Base-by-base conservation (phyloP, 306 rosid species). In the Cotoneaster glaucophyllus region DNA sequence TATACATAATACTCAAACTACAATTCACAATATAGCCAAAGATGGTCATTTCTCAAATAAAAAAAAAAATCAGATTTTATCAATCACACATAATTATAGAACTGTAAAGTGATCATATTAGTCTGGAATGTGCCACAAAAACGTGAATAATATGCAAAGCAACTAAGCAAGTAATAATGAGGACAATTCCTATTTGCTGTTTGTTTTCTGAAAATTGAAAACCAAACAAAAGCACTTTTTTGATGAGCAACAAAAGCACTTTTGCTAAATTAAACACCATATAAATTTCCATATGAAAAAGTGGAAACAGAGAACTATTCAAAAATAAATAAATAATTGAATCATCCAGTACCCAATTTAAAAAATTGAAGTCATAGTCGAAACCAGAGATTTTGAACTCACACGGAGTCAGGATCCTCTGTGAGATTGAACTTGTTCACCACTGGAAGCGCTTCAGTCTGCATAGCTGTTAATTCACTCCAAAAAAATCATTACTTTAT, bases 371-470 rank as follows among this genome's bases (percentile, higher is more conserved):
- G 37, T 19, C 25, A 63, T 22, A 34, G n/a, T 56, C 11, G 45
- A 74, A 70, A 45, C 18, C 4, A 45, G 18, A 45, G 52, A 45
- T 45, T 45, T 13, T 12, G 32, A 71, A 89, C 97, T 73, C 64
- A 95, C 99, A 82, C 81, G 26, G 97, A 74, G 41, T 77, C 66
- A 56, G 73, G 79, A 69, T 88, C 96, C 82, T 90, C 88, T n/a
- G 77, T 79, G 58, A 95, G 97, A 54, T 86, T 84, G 32, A 92
- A 84, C 82, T 78, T 95, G 70, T 90, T 87, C 44, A 90, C 96
- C 37, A 92, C 73, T 48, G 97, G 97, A 83, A 90, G 91, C 70
- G 99, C 99, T 82, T 95, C 99, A 25, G 96, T 82, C 87, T 92
- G 96, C 99, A 92, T 95, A 86, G 97, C 99, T 95, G 85, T 77